Base-by-base conservation (phyloP, 192 early-diverging fungal genomes). In the Phlyctochytrium bullatum region DNA sequence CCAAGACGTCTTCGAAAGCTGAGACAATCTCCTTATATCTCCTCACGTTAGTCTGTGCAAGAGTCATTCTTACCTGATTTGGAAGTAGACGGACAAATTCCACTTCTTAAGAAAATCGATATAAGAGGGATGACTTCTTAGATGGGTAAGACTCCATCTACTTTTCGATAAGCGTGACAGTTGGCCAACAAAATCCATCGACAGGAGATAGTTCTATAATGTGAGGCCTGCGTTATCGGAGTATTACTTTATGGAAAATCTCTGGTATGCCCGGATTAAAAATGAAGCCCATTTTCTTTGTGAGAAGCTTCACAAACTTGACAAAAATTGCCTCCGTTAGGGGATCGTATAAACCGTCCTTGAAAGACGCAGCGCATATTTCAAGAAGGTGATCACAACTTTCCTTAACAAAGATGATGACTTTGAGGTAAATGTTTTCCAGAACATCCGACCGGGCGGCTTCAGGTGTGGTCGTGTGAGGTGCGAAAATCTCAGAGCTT, bases 241-340 rank as follows among this genome's bases (percentile, higher is more conserved):
- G 28, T 1, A 16, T 57, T 71, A 88, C 88, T 75, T 80, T 74
- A 62, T 90, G 88, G 71, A 90, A 92, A 0, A 83, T 72, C 58
- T 88, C 87, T 1, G 90, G 80, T 54, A 86, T 88, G 16, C 88
- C 89, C 32, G 83, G 71, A 31, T 77, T 78, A 64, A 88, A 86
- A 31, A 91, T 88, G 20, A 74, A 64, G 4, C 73, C 61, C 29
- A 84, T 74, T 23, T 76, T 71, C 36, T 77, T 74, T 16, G 78
- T 61, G 12, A 91, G 83, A 3, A 65, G 50, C 0, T 81, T 79
- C 2, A 75, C 67, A 0, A 83, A 70, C 34, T 84, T 71, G 2
- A 68, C 70, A 87, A 87, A 91, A 30, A 91, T 65, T 30, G 78
- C 78, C 63, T 91, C 80, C 0, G 80, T 82, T 1, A 90, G 68